A percentile compares a stretch with the other conserved stretches of the same genome.
These are phyloP conservation scores for Dactylorhiza incarnata DNA, from an alignment of 106 monocot species.

Conservation along the genomic window DNA sequence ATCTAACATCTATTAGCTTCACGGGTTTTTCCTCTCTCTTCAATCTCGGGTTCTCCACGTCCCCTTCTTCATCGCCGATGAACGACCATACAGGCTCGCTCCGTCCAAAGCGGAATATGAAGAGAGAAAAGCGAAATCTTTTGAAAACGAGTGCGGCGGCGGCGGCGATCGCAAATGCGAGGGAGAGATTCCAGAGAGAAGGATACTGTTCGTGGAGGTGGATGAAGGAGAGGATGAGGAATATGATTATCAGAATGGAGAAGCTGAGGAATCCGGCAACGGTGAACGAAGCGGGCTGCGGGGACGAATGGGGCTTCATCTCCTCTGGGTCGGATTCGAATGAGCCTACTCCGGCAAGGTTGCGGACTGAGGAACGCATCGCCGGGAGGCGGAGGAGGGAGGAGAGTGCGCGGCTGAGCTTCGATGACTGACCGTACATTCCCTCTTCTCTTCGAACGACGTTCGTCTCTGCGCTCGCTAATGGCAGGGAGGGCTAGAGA, in stretches of 20 bases:
- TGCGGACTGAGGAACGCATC: slow-evolving; percentile 41
- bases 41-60: neutral
- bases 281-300: neutral
- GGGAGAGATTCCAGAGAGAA: slow-evolving; percentile 14
- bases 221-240: slow-evolving; percentile 16
- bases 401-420: slow-evolving; percentile 52
- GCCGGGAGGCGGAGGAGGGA: slow-evolving; percentile 56
- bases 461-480: slow-evolving; percentile 9
- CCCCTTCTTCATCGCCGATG: slow-evolving; percentile 40
- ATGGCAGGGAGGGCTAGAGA: neutral
- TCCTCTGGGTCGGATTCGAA: neutral
- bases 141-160: neutral
- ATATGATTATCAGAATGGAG: neutral
- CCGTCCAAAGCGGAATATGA: neutral
- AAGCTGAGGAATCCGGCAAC: neutral
- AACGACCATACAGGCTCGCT: slow-evolving; percentile 43
- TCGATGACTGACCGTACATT: slow-evolving; percentile 10
- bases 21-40: neutral
- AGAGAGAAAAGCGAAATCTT: neutral
- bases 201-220: slow-evolving; percentile 1
- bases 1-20: slow-evolving; percentile 28
- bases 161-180: slow-evolving; percentile 13
- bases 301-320: neutral
- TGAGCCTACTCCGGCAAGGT: slow-evolving; percentile 20
- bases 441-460: neutral